Conservation (phyloP, 106 monocot genomes). For the Xerophyta viscosa region DNA sequence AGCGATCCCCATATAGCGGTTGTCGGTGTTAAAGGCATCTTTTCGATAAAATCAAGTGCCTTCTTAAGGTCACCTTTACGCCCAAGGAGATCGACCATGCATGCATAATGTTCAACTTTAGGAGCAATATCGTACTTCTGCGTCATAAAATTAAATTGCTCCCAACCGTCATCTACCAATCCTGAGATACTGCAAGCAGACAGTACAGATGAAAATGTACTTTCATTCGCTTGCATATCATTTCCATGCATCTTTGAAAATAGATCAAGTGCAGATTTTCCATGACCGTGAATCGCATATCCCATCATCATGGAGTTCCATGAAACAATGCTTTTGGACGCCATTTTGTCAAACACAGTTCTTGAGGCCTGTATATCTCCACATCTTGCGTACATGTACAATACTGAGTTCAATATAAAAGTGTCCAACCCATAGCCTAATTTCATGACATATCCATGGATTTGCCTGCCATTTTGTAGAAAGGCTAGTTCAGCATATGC, state of each 20-base stretch:
- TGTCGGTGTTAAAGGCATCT: constrained; percentile 54
- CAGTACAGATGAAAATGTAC: constrained; percentile 63
- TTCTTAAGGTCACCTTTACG: constrained; percentile 49
- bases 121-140: constrained; percentile 36
- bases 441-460: constrained; percentile 49
- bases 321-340: constrained; percentile 33
- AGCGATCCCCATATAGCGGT: constrained; percentile 80
- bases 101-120: constrained; percentile 78
- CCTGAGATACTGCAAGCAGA: constrained; percentile 79
- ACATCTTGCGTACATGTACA: constrained; percentile 67
- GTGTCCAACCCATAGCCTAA: constrained; percentile 26
- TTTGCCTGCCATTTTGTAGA: constrained; percentile 47
- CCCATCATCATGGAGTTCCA: constrained; percentile 92
- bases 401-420: constrained; percentile 41
- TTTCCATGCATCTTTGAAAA: constrained; percentile 48
- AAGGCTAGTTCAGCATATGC: constrained; percentile 47
- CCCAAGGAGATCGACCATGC: constrained; percentile 86
- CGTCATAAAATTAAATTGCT: constrained; percentile 52
- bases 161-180: constrained; percentile 58
- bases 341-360: constrained; percentile 43
- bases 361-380: constrained; percentile 47
- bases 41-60: constrained; percentile 58
- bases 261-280: constrained; percentile 40
- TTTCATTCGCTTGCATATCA: constrained; percentile 41
- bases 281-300: constrained; percentile 71